Conservation (phyloP, 371 early-diverging fungal species). For the Mucor sp. region DNA sequence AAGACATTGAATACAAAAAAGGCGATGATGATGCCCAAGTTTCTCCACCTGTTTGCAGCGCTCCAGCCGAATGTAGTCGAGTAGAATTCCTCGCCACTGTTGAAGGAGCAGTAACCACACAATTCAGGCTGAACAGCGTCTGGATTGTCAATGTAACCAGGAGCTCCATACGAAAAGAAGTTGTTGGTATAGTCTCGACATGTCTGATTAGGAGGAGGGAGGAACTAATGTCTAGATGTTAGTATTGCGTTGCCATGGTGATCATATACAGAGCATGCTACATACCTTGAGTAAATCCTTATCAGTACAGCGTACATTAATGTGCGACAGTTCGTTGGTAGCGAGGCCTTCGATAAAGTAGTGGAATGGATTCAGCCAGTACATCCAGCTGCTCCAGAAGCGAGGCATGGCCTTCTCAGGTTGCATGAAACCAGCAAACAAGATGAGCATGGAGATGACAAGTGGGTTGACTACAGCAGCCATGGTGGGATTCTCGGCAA, state of each 20-base stretch:
- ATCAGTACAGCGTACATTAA: constrained; percentile 44
- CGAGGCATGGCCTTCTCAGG: constrained; percentile 56
- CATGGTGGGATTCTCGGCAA: constrained; percentile 55
- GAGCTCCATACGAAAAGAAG: constrained; percentile 41
- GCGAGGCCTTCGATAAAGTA: constrained; percentile 71
- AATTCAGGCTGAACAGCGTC: constrained; percentile 33
- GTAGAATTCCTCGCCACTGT: constrained; percentile 56
- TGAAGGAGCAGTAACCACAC: constrained; percentile 66
- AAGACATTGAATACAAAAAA: constrained; percentile 53
- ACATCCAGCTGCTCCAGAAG: constrained; percentile 75
- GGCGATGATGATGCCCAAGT: constrained; percentile 61
- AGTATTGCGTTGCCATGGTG: background rate
- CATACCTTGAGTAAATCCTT: constrained; percentile 38
- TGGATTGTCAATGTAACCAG: constrained; percentile 59
- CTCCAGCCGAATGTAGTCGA: constrained; percentile 22
- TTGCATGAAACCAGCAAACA: constrained; percentile 69
- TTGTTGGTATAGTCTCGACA: constrained; percentile 59
- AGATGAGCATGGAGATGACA: constrained; percentile 55
- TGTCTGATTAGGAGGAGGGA: constrained; percentile 58
- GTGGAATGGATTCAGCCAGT: constrained; percentile 68
- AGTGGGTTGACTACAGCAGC: constrained; percentile 67
- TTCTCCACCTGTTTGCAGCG: constrained; percentile 63
- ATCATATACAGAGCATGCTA: background rate
- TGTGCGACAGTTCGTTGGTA: constrained; percentile 58
- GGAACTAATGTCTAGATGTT: constrained; percentile 25